phyloP scores from a whole-genome alignment of 1,284 basidiomycete genomes.

The Mycena citricolor region DNA sequence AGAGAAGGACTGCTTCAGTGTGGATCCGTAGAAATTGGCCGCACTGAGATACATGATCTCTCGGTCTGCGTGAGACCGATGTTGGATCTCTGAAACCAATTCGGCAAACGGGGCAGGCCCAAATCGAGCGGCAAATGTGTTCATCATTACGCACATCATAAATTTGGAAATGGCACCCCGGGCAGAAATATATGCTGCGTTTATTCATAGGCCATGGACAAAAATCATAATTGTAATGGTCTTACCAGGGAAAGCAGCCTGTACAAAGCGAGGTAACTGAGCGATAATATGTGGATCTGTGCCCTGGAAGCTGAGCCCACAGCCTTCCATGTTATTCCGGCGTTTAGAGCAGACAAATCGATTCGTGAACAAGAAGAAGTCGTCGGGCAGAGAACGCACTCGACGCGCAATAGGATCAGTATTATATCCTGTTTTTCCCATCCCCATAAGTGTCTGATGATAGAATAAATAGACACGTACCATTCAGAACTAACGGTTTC shows the following conservation, averaged over 20 bases:
- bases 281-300: conserved; percentile 6
- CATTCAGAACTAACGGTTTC: conserved; percentile 7
- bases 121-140: conserved; percentile 12
- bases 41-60: conserved; percentile 21
- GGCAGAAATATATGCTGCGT: too few species aligned
- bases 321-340: conserved; percentile 1
- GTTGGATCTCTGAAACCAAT: conserved; percentile 14
- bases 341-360: conserved; percentile 12
- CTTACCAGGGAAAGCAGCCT: conserved; percentile 3
- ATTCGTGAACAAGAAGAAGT: conserved; percentile 20
- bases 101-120: conserved; percentile 17
- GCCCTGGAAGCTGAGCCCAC: conserved; percentile 7
- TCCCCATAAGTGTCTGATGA: not conserved
- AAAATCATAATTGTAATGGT: not conserved
- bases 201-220: conserved; percentile 3
- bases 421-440: conserved; percentile 12
- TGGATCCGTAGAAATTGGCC: conserved; percentile 1
- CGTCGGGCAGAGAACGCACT: conserved; percentile 4
- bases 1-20: conserved; percentile 9
- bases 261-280: conserved; percentile 1
- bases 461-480: conserved; percentile 6
- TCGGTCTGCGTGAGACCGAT: conserved; percentile 4
- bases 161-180: conserved; percentile 15
- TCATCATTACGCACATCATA: conserved; percentile 10
- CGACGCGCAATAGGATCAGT: conserved; percentile 18